Evolutionary conservation across 371 early-diverging fungal species (phyloP), one percentile per base, ranked within the genome.

Genomic region (Neoconidiobolus thromboides): DNA sequence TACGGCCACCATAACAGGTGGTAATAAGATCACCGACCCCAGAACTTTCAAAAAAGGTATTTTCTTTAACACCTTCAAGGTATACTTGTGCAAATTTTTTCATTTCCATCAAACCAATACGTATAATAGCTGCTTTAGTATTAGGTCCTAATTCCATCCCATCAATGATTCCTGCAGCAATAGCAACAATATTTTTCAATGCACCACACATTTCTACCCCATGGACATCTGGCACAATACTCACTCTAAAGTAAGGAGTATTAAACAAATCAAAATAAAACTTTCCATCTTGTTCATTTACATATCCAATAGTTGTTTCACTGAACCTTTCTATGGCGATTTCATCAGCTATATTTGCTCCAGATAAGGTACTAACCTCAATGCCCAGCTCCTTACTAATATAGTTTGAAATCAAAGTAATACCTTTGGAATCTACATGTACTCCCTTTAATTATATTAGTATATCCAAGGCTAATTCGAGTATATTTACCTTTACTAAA

Each of bases 321-420:
- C 89, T 90, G 68, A 96, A 91, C 66, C 87, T 74, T 62, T 91
- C 93, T 66, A 78, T 74, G 1, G 98, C 96, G 37, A 99, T 91
- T 65, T 98, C 98, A 60, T 76, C 80, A 39, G 99, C 98, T 72
- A 99, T 96, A 72, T 99, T 99, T 52, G 99, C 99, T 44, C 99
- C 99, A 80, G 90, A 92, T 46, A 99, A 70, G 14, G 90, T 89
- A 47, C 84, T 78, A 14, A 89, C 82, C 38, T 83, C 78, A 53
- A 96, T 77, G 38, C 71, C 72, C 37, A 98, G 75, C 12, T 75
- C 69, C 49, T 85, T 80, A 60, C 77, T 70, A 63, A 99, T 93
- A 62, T 86, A 76, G 64, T 93, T 86, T 1, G 93, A 87, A 63
- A 96, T 89, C 14, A 93, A 73, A 1, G 79, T 76, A 61, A 97